A percentile compares a stretch with the other conserved stretches of the same genome.
These are phyloP conservation scores for Zygoascus bituminiphila DNA, from an alignment of 805 yeast species.

Conservation along the genomic window DNA sequence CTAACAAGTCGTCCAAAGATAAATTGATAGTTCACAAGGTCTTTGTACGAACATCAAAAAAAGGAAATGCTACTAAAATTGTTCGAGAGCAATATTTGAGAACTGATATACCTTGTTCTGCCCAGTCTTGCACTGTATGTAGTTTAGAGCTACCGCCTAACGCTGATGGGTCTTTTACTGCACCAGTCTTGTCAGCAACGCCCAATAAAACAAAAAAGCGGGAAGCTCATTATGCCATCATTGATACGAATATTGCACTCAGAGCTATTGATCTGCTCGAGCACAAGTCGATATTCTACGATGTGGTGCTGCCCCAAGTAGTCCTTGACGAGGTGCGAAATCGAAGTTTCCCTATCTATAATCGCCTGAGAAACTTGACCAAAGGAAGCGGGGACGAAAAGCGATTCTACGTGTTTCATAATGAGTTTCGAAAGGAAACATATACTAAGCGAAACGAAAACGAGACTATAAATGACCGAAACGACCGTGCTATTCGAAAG, in stretches of 20 bases:
- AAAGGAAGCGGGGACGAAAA: constrained; percentile 60
- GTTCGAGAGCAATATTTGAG: constrained; percentile 92
- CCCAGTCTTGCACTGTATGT: constrained; percentile 61
- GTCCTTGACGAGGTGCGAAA: constrained; percentile 90
- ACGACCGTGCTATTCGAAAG: constrained; percentile 81
- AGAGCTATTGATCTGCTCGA: constrained; percentile 88
- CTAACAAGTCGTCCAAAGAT: not conserved
- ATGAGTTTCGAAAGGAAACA: constrained; percentile 75
- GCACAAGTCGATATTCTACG: constrained; percentile 64
- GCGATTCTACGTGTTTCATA: constrained; percentile 84
- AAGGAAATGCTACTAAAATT: constrained; percentile 83
- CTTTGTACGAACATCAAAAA: constrained; percentile 72
- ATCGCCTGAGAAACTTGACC: constrained; percentile 69
- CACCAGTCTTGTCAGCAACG: constrained; percentile 51
- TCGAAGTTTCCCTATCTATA: constrained; percentile 78
- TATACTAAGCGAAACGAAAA: constrained; percentile 51
- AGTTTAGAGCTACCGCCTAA: constrained; percentile 45
- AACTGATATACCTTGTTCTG: constrained; percentile 86
- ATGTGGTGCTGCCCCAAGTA: constrained; percentile 91
- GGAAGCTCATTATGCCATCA: constrained; percentile 70
- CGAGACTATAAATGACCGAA: constrained; percentile 80
- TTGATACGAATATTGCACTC: constrained; percentile 83
- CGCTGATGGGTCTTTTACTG: constrained; percentile 59
- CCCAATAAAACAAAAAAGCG: constrained; percentile 44
- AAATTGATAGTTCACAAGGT: constrained; percentile 45